Percentiles rank a stretch among this genome's conserved stretches.
phyloP scores from a whole-genome alignment of 2,329 filamentous ascomycete genomes.

The Septoria petroselini region DNA sequence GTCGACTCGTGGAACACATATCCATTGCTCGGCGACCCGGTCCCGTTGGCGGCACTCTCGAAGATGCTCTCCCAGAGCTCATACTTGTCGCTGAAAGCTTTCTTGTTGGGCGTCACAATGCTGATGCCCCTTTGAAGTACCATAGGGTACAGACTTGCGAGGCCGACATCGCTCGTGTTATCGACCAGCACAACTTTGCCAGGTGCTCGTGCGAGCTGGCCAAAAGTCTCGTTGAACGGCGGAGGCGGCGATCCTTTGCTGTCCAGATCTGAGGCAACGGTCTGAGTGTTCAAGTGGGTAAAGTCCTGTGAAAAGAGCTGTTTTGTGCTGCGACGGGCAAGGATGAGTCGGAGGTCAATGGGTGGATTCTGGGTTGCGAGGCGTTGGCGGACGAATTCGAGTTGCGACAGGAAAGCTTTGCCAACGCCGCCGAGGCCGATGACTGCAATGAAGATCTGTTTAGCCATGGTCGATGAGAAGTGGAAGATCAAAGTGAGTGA shows the following conservation, averaged over 20 bases:
- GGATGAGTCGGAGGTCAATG: constrained; percentile 72
- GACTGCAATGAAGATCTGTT: constrained; percentile 46
- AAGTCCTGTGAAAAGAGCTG: constrained; percentile 74
- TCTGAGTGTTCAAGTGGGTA: constrained; percentile 61
- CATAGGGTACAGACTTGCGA: constrained; percentile 77
- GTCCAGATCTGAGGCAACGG: constrained; percentile 60
- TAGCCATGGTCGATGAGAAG: constrained; percentile 4
- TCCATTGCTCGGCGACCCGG: constrained; percentile 52
- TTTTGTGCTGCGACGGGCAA: constrained; percentile 82
- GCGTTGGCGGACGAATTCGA: constrained; percentile 36
- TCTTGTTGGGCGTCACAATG: constrained; percentile 97
- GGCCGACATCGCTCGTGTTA: constrained; percentile 87
- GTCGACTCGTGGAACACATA: constrained; percentile 94
- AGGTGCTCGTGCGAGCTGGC: constrained; percentile 74
- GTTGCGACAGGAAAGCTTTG: constrained; percentile 52
- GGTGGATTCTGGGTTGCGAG: constrained; percentile 51
- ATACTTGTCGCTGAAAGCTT: constrained; percentile 83
- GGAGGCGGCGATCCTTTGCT: constrained; percentile 64
- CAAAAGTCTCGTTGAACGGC: constrained; percentile 65
- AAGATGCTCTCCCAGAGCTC: constrained; percentile 87
- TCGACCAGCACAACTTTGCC: constrained; percentile 81
- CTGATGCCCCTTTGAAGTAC: constrained; percentile 80
- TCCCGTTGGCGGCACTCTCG: constrained; percentile 62
- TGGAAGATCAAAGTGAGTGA: neutral
- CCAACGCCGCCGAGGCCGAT: constrained; percentile 83